A percentile compares a stretch with the other conserved stretches of the same genome.
These are phyloP conservation scores for Beauveria sp. DNA, from an alignment of 2,329 filamentous ascomycete species.

Conservation along the genomic window DNA sequence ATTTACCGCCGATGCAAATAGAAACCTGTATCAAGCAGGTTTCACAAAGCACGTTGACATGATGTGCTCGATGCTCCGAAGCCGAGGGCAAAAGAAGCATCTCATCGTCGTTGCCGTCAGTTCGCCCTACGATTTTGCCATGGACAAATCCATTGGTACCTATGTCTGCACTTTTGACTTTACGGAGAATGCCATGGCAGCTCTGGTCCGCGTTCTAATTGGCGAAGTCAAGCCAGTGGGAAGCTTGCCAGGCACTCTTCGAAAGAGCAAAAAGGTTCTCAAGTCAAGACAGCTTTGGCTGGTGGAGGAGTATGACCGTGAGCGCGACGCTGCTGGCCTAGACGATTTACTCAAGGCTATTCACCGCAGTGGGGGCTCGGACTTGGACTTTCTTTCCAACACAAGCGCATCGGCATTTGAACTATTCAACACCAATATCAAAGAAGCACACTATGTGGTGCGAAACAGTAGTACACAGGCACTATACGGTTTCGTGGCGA, in stretches of 20 bases:
- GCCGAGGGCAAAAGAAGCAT: constrained; percentile 75
- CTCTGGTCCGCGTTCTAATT: constrained; percentile 75
- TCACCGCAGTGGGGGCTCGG: constrained; percentile 58
- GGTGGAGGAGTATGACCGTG: constrained; percentile 78
- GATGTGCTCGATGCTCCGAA: constrained; percentile 80
- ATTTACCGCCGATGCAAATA: constrained; percentile 86
- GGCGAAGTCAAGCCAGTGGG: constrained; percentile 60
- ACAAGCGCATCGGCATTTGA: constrained; percentile 70
- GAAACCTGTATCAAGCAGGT: constrained; percentile 86
- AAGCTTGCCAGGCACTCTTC: constrained; percentile 64
- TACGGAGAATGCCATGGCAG: constrained; percentile 82
- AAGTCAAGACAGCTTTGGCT: constrained; percentile 95
- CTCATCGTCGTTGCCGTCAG: constrained; percentile 87
- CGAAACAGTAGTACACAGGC: constrained; percentile 88
- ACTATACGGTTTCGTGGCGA: constrained; percentile 86
- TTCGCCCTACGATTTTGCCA: constrained; percentile 93
- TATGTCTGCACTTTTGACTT: constrained; percentile 97
- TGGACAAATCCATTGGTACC: constrained; percentile 82
- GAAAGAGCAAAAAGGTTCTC: constrained; percentile 77
- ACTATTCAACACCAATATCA: constrained; percentile 59
- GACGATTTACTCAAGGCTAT: constrained; percentile 67
- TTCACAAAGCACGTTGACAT: constrained; percentile 95
- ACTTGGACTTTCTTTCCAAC: constrained; percentile 60
- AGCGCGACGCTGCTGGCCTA: constrained; percentile 65
- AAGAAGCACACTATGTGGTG: constrained; percentile 84